phyloP scores from a whole-genome alignment of 2,329 filamentous ascomycete species.

The Calonectria naviculata region DNA sequence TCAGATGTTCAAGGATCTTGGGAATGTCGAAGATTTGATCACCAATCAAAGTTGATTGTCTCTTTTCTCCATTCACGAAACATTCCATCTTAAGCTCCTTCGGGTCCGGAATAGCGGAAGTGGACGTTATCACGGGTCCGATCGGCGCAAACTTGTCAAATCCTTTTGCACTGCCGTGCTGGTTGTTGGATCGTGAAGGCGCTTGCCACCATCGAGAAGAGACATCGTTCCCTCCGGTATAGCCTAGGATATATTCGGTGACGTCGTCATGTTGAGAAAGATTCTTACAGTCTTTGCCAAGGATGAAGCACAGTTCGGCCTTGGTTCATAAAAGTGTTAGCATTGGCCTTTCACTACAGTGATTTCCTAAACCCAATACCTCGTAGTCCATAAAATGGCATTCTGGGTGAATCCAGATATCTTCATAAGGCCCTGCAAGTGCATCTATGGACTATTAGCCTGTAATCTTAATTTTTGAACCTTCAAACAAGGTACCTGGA shows the following conservation, averaged over 20 bases:
- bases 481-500: not conserved
- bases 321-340: not conserved
- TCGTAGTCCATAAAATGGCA: not conserved
- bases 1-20: not conserved
- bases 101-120: not conserved
- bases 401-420: not conserved
- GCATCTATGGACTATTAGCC: not conserved
- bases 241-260: not conserved
- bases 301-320: not conserved
- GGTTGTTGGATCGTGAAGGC: not conserved
- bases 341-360: no score
- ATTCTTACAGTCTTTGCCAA: conserved; percentile 1
- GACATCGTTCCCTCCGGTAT: not conserved
- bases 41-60: not conserved
- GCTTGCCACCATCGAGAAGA: not conserved
- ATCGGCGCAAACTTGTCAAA: conserved; percentile 1
- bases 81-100: not conserved
- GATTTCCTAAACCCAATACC: no score
- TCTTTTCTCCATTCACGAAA: not conserved
- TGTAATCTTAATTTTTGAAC: not conserved
- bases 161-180: not conserved
- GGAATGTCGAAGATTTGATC: conserved; percentile 1
- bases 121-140: not conserved
- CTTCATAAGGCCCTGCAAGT: not conserved
- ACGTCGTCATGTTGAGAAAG: not conserved